Evolutionary conservation across 176 grass and related monocot species (phyloP), one percentile per base, ranked within the genome.

Genomic region (Ensete glaucum): DNA sequence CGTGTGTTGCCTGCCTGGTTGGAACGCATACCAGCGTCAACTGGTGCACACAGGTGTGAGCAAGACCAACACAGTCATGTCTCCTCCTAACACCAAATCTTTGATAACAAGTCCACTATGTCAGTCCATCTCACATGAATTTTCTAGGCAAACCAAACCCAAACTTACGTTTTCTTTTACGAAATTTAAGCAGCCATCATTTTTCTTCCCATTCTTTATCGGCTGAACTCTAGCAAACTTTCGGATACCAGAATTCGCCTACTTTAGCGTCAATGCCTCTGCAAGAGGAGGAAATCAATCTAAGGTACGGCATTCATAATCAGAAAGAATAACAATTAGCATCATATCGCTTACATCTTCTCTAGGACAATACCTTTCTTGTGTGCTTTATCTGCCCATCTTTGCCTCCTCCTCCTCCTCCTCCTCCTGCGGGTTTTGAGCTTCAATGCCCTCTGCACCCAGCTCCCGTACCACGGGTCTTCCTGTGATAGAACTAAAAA

Each of bases 401-500:
- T 76, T 11, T n/a, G n/a, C n/a, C n/a, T n/a, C n/a, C n/a, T n/a
- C n/a, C n/a, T n/a, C n/a, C n/a, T 76, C 5, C 52, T 58, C 58
- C 59, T 9, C 58, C 74, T 76, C 74, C 74, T 76, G 74, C 64
- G 58, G 2, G 74, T 76, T 64, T 76, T 76, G 11, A 76, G 74
- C 74, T 76, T n/a, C n/a, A n/a, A n/a, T n/a, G n/a, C n/a, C n/a
- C n/a, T n/a, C n/a, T 64, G 58, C 74, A 59, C 17, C 34, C 74
- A 64, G 58, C 74, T 76, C 74, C 74, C 74, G 64, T 76, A 76
- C 74, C 74, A 64, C 74, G 74, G 15, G 74, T 64, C 54, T 78
- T 68, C 51, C 24, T 68, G 16, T 11, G 15, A 43, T 17, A n/a
- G 11, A 15, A 16, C 13, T 48, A n/a, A n/a, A n/a, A 49, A 49